These are phyloP conservation scores for Cymodocea nodosa DNA, from an alignment of 116 monocot genomes.

Conservation along the genomic window DNA sequence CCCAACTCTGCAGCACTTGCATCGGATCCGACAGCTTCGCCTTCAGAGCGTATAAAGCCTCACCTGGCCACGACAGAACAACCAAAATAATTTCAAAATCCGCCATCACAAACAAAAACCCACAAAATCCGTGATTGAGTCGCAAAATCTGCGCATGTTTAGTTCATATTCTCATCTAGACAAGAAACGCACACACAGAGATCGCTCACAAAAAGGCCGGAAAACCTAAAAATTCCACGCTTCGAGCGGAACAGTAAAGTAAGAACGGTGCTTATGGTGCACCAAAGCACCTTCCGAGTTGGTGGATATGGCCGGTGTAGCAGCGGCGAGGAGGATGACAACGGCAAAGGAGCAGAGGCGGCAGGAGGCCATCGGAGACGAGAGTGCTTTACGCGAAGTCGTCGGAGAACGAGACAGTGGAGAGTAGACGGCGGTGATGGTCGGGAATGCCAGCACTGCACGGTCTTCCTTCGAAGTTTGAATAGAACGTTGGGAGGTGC, in stretches of 20 bases:
- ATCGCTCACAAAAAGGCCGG: background rate
- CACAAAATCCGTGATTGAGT: background rate
- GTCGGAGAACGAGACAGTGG: no score
- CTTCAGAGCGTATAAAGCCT: constrained; percentile 54
- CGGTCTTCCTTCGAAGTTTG: no score
- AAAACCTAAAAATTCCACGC: background rate
- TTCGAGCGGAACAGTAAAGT: background rate
- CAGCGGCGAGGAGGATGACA: constrained; percentile 6
- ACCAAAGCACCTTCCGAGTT: constrained; percentile 11
- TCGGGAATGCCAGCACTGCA: no score
- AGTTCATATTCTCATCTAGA: no score
- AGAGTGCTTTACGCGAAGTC: no score
- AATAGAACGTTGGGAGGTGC: no score
- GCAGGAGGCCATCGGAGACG: constrained; percentile 1
- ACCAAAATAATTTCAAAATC: background rate
- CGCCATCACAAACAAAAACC: background rate
- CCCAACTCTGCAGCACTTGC: constrained; percentile 90
- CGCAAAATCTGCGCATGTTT: background rate
- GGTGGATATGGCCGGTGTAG: constrained; percentile 9
- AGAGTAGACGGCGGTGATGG: no score
- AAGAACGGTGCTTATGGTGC: no score
- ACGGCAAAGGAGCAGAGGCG: background rate
- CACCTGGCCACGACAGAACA: constrained; percentile 32
- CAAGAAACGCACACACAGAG: background rate
- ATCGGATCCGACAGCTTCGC: constrained; percentile 55